A percentile compares a stretch with the other conserved stretches of the same genome.
phyloP scores from a whole-genome alignment of 495 filamentous ascomycete genomes.

The Penicillium flavigenum region DNA sequence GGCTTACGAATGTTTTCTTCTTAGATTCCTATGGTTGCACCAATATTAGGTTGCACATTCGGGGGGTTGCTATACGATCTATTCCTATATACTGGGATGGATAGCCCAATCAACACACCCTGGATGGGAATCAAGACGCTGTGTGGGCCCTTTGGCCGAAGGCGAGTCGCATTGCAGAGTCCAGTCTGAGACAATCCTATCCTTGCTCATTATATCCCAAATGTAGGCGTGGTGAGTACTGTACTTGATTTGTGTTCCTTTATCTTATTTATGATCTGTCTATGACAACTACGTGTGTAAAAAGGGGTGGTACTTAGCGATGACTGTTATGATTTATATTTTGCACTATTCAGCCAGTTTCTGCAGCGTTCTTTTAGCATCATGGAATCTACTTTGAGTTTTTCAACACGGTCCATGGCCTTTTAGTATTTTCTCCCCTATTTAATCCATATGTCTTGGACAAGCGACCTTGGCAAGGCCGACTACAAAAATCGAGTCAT shows the following conservation, averaged over 20 bases:
- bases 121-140: slow-evolving; percentile 54
- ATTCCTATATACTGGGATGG: slow-evolving; percentile 57
- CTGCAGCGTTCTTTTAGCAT: neutral
- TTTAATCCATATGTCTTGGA: neutral
- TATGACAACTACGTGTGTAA: neutral
- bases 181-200: slow-evolving; percentile 24
- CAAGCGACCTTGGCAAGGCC: no score
- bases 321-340: neutral
- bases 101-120: slow-evolving; percentile 58
- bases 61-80: slow-evolving; percentile 62
- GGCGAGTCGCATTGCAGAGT: slow-evolving; percentile 18
- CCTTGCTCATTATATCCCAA: neutral
- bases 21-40: slow-evolving; percentile 55
- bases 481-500: no score
- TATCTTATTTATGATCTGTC: neutral
- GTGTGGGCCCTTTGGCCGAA: slow-evolving; percentile 23
- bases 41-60: slow-evolving; percentile 57
- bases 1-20: neutral
- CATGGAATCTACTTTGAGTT: neutral
- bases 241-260: neutral
- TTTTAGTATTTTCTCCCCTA: neutral
- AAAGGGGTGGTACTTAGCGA: neutral
- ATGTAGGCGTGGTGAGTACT: neutral
- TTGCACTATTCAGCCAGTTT: neutral
- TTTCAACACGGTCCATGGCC: neutral